Percentiles rank a stretch among this genome's conserved stretches.
These are phyloP conservation scores for Leccinum subgranulosum DNA, from an alignment of 768 basidiomycete species.

Conservation along the genomic window DNA sequence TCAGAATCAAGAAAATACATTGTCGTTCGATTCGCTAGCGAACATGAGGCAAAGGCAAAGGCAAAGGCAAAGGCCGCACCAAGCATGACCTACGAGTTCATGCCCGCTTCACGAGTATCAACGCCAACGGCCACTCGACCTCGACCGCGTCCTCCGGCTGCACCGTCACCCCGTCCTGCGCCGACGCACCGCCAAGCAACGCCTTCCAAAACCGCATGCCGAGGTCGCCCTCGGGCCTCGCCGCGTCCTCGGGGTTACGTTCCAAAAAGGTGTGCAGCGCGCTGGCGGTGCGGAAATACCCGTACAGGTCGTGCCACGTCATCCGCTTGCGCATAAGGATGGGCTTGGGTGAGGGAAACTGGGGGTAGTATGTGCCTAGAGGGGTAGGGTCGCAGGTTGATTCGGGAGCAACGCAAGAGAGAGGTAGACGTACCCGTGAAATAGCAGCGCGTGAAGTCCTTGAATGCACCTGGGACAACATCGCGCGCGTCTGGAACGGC, in stretches of 20 bases:
- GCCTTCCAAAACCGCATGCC: constrained; percentile 59
- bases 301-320: constrained; percentile 63
- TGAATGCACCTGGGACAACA: constrained; percentile 34
- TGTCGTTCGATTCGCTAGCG: neutral
- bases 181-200: constrained; percentile 41
- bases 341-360: constrained; percentile 31
- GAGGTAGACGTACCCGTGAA: constrained; percentile 48
- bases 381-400: neutral
- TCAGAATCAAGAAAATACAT: neutral
- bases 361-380: constrained; percentile 41
- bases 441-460: constrained; percentile 48
- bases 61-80: neutral
- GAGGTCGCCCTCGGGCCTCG: constrained; percentile 55
- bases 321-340: constrained; percentile 58
- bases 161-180: constrained; percentile 14
- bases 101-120: constrained; percentile 21
- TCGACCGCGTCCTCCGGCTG: constrained; percentile 29
- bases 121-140: constrained; percentile 44
- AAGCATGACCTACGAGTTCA: neutral
- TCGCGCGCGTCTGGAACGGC: constrained; percentile 57
- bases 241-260: constrained; percentile 53
- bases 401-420: neutral
- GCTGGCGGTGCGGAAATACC: constrained; percentile 70
- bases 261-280: constrained; percentile 68
- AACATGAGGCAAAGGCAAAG: neutral